A percentile compares a stretch with the other conserved stretches of the same genome.
phyloP scores from a whole-genome alignment of 2,329 filamentous ascomycete genomes.

The Xylaria sp. region DNA sequence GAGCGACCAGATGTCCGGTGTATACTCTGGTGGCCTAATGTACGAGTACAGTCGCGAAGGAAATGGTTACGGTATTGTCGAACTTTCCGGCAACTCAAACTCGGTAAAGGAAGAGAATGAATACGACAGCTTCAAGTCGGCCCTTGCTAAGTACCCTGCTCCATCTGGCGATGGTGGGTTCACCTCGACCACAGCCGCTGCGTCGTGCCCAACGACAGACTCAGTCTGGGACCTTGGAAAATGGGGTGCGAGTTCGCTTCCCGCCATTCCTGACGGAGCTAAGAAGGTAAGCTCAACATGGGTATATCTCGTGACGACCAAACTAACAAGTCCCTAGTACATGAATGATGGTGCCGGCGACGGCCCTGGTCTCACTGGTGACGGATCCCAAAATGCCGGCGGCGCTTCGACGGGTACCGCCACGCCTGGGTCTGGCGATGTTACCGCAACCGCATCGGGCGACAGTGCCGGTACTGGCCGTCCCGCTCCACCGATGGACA shows the following conservation, averaged over 20 bases:
- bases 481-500: slow-evolving; percentile 44
- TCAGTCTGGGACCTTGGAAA: slow-evolving; percentile 56
- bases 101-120: slow-evolving; percentile 64
- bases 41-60: slow-evolving; percentile 90
- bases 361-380: slow-evolving; percentile 59
- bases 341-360: slow-evolving; percentile 59
- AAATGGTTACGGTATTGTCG: slow-evolving; percentile 81
- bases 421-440: slow-evolving; percentile 46
- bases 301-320: background rate
- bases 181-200: slow-evolving; percentile 52
- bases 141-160: slow-evolving; percentile 55
- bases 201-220: slow-evolving; percentile 56
- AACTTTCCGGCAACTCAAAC: slow-evolving; percentile 59
- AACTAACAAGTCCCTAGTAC: slow-evolving; percentile 45
- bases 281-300: slow-evolving; percentile 39
- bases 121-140: slow-evolving; percentile 61
- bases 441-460: slow-evolving; percentile 45
- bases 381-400: slow-evolving; percentile 59
- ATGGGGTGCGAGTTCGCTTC: slow-evolving; percentile 51
- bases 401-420: slow-evolving; percentile 53
- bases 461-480: slow-evolving; percentile 43
- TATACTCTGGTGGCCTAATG: slow-evolving; percentile 95
- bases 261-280: slow-evolving; percentile 57
- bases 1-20: slow-evolving; percentile 77
- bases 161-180: slow-evolving; percentile 59